A percentile compares a stretch with the other conserved stretches of the same genome.
Evolutionary conservation across 768 basidiomycete genomes (phyloP).

Genomic region (Trametes cubensis): DNA sequence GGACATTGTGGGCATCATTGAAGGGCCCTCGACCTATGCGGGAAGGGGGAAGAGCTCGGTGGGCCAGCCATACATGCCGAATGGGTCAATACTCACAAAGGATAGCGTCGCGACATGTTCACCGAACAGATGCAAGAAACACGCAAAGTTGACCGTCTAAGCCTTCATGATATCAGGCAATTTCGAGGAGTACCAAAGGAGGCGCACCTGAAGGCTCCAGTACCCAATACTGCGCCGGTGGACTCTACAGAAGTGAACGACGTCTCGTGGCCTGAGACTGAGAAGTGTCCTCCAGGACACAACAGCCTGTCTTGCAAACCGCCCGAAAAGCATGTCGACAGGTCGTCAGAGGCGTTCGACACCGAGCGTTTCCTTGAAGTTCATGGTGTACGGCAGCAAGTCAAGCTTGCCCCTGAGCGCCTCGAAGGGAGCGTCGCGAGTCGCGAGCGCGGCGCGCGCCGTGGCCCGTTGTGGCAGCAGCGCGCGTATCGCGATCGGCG

Average conservation of each 20-base stretch:
- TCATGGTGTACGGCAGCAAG: not conserved
- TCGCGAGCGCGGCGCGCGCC: not conserved
- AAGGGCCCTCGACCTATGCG: conserved; percentile 66
- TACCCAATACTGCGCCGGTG: not conserved
- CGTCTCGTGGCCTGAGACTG: not conserved
- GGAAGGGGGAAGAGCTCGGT: not conserved
- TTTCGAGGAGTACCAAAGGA: too few relatives aligned
- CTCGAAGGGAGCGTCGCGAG: not conserved
- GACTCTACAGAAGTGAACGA: not conserved
- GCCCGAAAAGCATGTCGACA: not conserved
- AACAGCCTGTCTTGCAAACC: not conserved
- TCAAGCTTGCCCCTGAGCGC: not conserved
- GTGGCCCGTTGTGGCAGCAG: not conserved
- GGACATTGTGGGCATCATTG: conserved; percentile 80
- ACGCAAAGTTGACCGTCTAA: conserved; percentile 57
- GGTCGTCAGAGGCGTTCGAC: not conserved
- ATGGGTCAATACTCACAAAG: conserved; percentile 41
- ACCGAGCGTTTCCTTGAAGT: not conserved
- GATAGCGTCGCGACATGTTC: conserved; percentile 63
- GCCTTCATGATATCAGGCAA: conserved; percentile 1
- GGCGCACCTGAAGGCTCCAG: conserved; percentile 5
- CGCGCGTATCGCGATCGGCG: not conserved
- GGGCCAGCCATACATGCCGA: conserved; percentile 3
- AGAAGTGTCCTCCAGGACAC: not conserved
- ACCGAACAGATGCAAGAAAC: conserved; percentile 62